phyloP scores from a whole-genome alignment of 2,329 filamentous ascomycete genomes.

The Phialocephala subalpina region DNA sequence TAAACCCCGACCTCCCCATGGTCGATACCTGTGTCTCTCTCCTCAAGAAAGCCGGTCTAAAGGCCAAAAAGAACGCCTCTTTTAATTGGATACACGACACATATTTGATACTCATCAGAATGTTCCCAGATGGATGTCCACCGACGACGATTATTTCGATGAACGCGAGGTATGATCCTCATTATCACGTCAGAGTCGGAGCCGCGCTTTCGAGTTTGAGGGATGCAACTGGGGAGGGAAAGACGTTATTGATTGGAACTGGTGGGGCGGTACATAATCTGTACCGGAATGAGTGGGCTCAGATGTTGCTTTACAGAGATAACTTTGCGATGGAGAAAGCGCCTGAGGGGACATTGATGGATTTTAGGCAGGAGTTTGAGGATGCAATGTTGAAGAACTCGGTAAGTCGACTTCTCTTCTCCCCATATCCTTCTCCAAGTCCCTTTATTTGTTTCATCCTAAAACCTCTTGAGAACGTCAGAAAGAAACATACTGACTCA shows the following conservation, averaged over 20 bases:
- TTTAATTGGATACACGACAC: conserved; percentile 81
- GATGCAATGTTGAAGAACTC: conserved; percentile 63
- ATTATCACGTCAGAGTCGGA: conserved; percentile 65
- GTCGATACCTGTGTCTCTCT: conserved; percentile 58
- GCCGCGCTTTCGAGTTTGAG: conserved; percentile 63
- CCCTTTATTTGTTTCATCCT: no score
- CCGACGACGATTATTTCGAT: conserved; percentile 68
- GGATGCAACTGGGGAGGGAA: conserved; percentile 55
- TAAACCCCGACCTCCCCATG: conserved; percentile 65
- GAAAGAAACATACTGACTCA: no score
- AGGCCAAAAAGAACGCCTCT: conserved; percentile 56
- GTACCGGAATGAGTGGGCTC: conserved; percentile 71
- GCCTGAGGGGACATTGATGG: conserved; percentile 66
- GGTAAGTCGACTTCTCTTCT: no score
- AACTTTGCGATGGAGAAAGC: conserved; percentile 68
- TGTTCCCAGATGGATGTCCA: conserved; percentile 72
- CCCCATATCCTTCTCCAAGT: no score
- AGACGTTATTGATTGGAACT: conserved; percentile 63
- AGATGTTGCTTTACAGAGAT: conserved; percentile 63
- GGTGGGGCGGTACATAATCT: conserved; percentile 76
- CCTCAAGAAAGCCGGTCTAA: conserved; percentile 60
- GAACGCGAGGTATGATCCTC: conserved; percentile 63
- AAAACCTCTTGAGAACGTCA: no score
- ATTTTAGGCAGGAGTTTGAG: conserved; percentile 71
- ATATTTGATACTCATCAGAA: conserved; percentile 72